These are phyloP conservation scores for Viola odorata DNA, from an alignment of 345 rosid genomes.

Conservation along the genomic window DNA sequence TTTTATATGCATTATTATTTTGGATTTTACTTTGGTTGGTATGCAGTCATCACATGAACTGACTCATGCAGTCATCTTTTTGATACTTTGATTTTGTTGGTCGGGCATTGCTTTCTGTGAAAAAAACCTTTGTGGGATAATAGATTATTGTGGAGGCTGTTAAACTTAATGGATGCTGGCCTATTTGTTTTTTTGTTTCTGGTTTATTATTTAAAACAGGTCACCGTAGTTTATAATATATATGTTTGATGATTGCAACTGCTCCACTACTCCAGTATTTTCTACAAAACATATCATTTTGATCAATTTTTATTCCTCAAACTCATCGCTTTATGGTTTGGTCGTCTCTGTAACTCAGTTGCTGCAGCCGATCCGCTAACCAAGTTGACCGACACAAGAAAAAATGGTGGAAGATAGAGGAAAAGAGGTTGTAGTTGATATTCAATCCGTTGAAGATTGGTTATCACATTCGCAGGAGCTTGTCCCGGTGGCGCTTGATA, in stretches of 20 bases:
- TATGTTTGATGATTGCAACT: slow-evolving; percentile 56
- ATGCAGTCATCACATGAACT: slow-evolving; percentile 50
- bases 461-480: slow-evolving; percentile 58
- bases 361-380: slow-evolving; percentile 17
- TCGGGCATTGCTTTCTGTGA: slow-evolving; percentile 39
- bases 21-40: slow-evolving; percentile 29
- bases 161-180: slow-evolving; percentile 30
- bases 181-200: slow-evolving; percentile 25
- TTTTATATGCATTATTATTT: slow-evolving; percentile 8
- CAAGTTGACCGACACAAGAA: slow-evolving; percentile 27
- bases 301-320: slow-evolving; percentile 21
- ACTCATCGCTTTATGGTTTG: slow-evolving; percentile 24
- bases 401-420: slow-evolving; percentile 49
- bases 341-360: slow-evolving; percentile 24
- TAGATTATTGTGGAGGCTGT: slow-evolving; percentile 52
- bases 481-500: slow-evolving; percentile 52
- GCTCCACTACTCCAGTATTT: slow-evolving; percentile 51
- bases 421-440: slow-evolving; percentile 21
- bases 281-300: slow-evolving; percentile 19
- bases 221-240: slow-evolving; percentile 18
- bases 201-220: slow-evolving; percentile 22
- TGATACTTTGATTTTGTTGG: slow-evolving; percentile 36
- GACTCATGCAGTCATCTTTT: slow-evolving; percentile 44
- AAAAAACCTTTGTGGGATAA: slow-evolving; percentile 41
- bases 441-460: slow-evolving; percentile 66